Conservation (phyloP, 148 eudicot genomes). For the Camellia sinensis region DNA sequence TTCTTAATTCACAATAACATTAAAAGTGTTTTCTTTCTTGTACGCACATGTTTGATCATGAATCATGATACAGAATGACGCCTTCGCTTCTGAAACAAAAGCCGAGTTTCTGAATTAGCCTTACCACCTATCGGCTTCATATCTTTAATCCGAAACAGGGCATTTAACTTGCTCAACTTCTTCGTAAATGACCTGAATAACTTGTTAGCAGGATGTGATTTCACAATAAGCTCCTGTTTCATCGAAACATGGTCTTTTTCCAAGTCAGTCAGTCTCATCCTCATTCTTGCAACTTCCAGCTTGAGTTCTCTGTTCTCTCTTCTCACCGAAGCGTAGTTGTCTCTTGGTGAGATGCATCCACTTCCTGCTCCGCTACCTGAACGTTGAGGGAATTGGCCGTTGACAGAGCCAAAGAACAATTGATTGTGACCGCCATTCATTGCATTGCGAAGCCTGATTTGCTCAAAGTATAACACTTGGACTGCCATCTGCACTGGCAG, state of each 20-base stretch:
- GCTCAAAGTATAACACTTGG: constrained; percentile 89
- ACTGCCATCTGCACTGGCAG: constrained; percentile 93
- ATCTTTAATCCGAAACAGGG: constrained; percentile 39
- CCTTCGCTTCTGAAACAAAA: constrained; percentile 67
- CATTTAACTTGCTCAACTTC: constrained; percentile 60
- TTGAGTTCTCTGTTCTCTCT: constrained; percentile 85
- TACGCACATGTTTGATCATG: neutral
- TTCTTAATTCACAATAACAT: no score
- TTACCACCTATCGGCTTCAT: constrained; percentile 36
- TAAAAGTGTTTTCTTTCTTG: neutral
- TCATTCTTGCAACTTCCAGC: constrained; percentile 88
- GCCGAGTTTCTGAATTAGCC: constrained; percentile 47
- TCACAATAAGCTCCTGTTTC: constrained; percentile 70
- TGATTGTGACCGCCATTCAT: constrained; percentile 72
- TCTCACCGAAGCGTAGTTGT: constrained; percentile 86
- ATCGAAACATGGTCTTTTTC: constrained; percentile 88
- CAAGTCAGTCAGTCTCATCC: constrained; percentile 88
- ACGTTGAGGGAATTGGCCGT: constrained; percentile 59
- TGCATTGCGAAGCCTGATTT: constrained; percentile 82
- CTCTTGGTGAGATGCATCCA: constrained; percentile 85
- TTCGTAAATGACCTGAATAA: constrained; percentile 75
- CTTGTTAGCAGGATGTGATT: constrained; percentile 64
- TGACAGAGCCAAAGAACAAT: constrained; percentile 60
- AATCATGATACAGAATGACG: constrained; percentile 63
- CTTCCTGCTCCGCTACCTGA: constrained; percentile 83